A percentile compares a stretch with the other conserved stretches of the same genome.
phyloP scores from a whole-genome alignment of 805 yeast species.

The Kodamaea jinghongensis region DNA sequence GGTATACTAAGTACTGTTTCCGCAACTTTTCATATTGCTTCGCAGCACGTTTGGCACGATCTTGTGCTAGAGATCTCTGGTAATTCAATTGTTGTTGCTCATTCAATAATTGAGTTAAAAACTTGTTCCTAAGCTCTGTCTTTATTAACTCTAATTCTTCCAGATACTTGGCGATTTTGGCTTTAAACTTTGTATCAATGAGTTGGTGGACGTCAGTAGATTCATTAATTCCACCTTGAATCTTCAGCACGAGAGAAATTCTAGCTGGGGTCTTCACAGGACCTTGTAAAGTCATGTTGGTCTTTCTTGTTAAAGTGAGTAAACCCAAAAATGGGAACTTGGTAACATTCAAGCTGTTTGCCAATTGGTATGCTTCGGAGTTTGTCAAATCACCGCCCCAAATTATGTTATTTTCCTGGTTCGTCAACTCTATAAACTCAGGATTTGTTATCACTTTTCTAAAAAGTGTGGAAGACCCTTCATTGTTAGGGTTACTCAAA shows the following conservation, averaged over 20 bases:
- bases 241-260: conserved; percentile 56
- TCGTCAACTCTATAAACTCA: conserved; percentile 41
- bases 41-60: conserved; percentile 48
- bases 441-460: conserved; percentile 52
- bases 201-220: conserved; percentile 31
- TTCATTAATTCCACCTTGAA: conserved; percentile 59
- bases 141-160: conserved; percentile 61
- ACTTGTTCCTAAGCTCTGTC: conserved; percentile 59
- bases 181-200: conserved; percentile 39
- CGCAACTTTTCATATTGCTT: conserved; percentile 29
- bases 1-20: conserved; percentile 35
- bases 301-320: conserved; percentile 62
- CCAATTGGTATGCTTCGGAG: conserved; percentile 80
- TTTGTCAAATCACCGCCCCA: conserved; percentile 91
- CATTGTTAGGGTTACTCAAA: conserved; percentile 70
- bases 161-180: conserved; percentile 54
- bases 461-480: conserved; percentile 54
- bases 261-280: conserved; percentile 52
- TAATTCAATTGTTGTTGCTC: conserved; percentile 78
- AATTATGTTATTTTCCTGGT: conserved; percentile 49
- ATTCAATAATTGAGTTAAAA: conserved; percentile 54
- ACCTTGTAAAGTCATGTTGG: conserved; percentile 54
- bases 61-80: conserved; percentile 65
- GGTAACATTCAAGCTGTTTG: conserved; percentile 68
- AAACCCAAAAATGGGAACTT: conserved; percentile 82